A percentile compares a stretch with the other conserved stretches of the same genome.
These are phyloP conservation scores for Acacia concinna DNA, from an alignment of 331 rosid genomes.

Conservation along the genomic window DNA sequence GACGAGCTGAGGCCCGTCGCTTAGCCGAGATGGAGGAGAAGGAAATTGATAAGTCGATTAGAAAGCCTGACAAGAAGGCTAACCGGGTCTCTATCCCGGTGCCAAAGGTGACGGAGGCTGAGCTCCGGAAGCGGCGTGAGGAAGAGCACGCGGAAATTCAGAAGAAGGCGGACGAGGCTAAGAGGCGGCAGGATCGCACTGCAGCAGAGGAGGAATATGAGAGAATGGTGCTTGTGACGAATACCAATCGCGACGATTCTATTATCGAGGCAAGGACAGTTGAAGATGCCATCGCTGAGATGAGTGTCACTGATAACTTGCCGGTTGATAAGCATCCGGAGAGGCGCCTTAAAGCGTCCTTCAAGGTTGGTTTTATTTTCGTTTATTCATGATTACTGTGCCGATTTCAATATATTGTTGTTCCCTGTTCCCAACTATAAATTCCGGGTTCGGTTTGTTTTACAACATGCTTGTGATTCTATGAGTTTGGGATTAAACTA, in stretches of 20 bases:
- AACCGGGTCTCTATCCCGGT: constrained; percentile 74
- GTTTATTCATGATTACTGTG: background rate
- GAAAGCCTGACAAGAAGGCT: constrained; percentile 85
- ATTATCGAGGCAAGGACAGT: constrained; percentile 75
- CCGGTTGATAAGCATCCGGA: constrained; percentile 91
- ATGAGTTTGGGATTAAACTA: background rate
- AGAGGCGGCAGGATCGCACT: constrained; percentile 65
- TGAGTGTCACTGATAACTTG: constrained; percentile 55
- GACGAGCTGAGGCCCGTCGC: constrained; percentile 82
- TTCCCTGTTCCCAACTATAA: background rate
- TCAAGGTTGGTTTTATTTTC: constrained; percentile 54
- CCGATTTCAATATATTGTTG: background rate
- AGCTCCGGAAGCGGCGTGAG: constrained; percentile 62
- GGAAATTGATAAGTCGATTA: constrained; percentile 69
- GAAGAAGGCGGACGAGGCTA: constrained; percentile 65
- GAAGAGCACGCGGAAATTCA: constrained; percentile 61
- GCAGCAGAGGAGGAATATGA: constrained; percentile 98
- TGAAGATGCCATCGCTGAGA: constrained; percentile 81
- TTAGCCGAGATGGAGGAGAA: constrained; percentile 87
- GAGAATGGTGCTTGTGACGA: constrained; percentile 73
- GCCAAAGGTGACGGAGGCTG: constrained; percentile 86
- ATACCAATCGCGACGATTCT: constrained; percentile 86
- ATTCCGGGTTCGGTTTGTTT: background rate
- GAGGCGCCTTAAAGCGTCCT: constrained; percentile 90
- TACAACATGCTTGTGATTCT: background rate